Conservation (phyloP, 164 flowering plant species). For the Magnolia officinalis region DNA sequence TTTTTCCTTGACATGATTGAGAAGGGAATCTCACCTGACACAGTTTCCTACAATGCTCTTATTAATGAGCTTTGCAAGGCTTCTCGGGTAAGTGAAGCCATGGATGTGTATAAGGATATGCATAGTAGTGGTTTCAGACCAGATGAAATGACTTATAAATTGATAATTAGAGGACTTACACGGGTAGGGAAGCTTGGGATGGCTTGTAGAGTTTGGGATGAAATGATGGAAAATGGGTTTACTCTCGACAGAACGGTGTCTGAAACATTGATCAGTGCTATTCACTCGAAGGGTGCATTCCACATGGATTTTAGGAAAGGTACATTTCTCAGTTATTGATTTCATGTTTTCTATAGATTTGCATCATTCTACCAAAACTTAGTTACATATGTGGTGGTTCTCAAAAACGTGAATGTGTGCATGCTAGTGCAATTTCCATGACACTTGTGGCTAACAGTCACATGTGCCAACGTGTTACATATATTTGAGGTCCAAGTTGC, state of each 20-base stretch:
- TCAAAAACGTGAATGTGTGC: neutral
- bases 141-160: conserved; percentile 78
- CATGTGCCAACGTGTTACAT: neutral
- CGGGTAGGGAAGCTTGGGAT: conserved; percentile 49
- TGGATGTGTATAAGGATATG: conserved; percentile 69
- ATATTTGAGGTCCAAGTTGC: neutral
- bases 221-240: conserved; percentile 96
- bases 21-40: conserved; percentile 65
- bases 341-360: neutral
- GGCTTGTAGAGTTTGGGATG: conserved; percentile 84
- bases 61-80: conserved; percentile 75
- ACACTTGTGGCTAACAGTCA: neutral
- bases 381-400: neutral
- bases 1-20: conserved; percentile 62
- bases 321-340: neutral
- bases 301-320: conserved; percentile 7
- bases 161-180: conserved; percentile 74
- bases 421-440: neutral
- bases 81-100: conserved; percentile 57
- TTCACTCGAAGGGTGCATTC: conserved; percentile 33
- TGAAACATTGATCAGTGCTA: conserved; percentile 49
- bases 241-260: conserved; percentile 68
- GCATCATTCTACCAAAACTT: neutral
- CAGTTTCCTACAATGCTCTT: conserved; percentile 74
- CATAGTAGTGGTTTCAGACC: conserved; percentile 46